phyloP scores from a whole-genome alignment of 768 basidiomycete species.

The Hortiboletus flavorubellus region DNA sequence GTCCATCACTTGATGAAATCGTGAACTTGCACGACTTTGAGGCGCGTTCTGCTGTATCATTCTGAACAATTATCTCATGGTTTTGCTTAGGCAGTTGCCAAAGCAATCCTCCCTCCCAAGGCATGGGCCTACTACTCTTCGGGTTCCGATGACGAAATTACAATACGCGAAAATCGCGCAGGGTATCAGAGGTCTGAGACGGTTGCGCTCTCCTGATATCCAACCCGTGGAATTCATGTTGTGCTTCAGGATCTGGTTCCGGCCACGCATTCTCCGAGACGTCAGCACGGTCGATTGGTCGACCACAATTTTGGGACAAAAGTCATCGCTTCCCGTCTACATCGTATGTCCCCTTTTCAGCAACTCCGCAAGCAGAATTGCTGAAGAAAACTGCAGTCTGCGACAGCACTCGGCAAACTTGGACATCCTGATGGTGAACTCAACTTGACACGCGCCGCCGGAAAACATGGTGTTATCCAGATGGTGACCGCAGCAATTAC shows the following conservation, averaged over 20 bases:
- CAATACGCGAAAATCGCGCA: constrained; percentile 78
- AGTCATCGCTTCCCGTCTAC: constrained; percentile 70
- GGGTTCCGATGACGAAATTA: constrained; percentile 91
- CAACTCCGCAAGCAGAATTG: constrained; percentile 12
- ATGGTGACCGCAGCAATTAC: constrained; percentile 42
- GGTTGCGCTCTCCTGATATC: neutral
- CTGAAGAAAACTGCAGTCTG: constrained; percentile 40
- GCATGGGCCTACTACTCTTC: constrained; percentile 95
- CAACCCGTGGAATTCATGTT: neutral
- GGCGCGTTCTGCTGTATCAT: constrained; percentile 35
- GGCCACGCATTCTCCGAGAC: constrained; percentile 77
- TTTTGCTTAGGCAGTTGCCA: constrained; percentile 64
- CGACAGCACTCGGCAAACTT: constrained; percentile 85
- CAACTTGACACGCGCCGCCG: constrained; percentile 81
- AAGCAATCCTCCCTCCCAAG: constrained; percentile 70
- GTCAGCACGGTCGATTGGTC: constrained; percentile 81
- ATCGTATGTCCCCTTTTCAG: constrained; percentile 46
- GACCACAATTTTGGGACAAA: constrained; percentile 75
- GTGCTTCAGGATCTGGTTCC: constrained; percentile 73
- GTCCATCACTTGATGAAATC: constrained; percentile 73
- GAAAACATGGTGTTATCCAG: constrained; percentile 66
- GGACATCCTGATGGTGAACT: constrained; percentile 93
- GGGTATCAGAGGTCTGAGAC: constrained; percentile 73
- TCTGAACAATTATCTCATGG: neutral
- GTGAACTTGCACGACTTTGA: constrained; percentile 93